A percentile compares a stretch with the other conserved stretches of the same genome.
Conservation (phyloP, 2,329 filamentous ascomycete species). For the Lachnellula cervina region DNA sequence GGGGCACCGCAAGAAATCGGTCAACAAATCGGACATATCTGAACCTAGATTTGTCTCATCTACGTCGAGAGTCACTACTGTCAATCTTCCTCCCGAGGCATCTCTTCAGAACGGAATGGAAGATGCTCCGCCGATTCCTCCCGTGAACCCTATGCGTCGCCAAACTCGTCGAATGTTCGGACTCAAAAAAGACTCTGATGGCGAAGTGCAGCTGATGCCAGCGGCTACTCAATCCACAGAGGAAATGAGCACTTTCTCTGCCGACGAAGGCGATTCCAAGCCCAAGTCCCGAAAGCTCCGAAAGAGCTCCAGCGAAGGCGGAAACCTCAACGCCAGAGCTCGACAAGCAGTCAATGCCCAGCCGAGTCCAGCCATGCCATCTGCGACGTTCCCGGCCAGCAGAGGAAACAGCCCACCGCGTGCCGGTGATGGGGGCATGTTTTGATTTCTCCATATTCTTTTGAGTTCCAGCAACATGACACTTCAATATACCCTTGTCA, state of each 20-base stretch:
- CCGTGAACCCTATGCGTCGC: conserved; percentile 30
- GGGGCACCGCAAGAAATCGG: conserved; percentile 26
- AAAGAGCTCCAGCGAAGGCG: conserved; percentile 31
- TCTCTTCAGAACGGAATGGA: conserved; percentile 26
- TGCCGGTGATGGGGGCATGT: conserved; percentile 28
- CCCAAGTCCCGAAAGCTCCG: conserved; percentile 24
- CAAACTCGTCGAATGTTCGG: conserved; percentile 31
- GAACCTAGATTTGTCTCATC: conserved; percentile 31
- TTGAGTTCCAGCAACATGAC: conserved; percentile 8
- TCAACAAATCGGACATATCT: conserved; percentile 32
- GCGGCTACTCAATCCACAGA: conserved; percentile 28
- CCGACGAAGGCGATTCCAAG: conserved; percentile 27
- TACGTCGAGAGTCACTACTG: conserved; percentile 30
- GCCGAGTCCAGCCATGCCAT: conserved; percentile 28
- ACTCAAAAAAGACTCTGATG: conserved; percentile 18
- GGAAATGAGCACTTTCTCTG: conserved; percentile 31
- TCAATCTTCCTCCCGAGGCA: conserved; percentile 28
- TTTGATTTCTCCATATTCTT: conserved; percentile 15
- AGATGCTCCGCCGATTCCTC: conserved; percentile 30
- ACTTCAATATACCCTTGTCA: conserved; percentile 18
- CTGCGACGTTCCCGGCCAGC: conserved; percentile 10
- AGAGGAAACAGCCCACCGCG: conserved; percentile 18
- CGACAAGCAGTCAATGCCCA: conserved; percentile 20
- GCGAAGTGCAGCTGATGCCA: conserved; percentile 21
- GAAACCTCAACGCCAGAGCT: conserved; percentile 27